Evolutionary conservation across 2,329 filamentous ascomycete genomes (phyloP), one percentile per base, ranked within the genome.

Genomic region (Neopestalotiopsis sp.): DNA sequence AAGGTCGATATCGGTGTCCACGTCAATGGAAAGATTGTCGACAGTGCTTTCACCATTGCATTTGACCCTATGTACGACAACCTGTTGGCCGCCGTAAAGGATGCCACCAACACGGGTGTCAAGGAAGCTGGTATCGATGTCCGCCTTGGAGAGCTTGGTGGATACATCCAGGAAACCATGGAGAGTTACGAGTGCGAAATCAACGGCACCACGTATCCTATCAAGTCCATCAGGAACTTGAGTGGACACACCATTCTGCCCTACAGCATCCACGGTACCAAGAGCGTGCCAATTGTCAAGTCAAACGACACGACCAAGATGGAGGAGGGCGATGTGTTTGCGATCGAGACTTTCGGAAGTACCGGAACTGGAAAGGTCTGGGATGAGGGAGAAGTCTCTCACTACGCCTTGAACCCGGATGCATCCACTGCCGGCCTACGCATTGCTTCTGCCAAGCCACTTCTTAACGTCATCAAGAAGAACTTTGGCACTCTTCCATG

Each of bases 271-370:
- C 95, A 98, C 82, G 94, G 95, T 69, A 92, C 90, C 75, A 98
- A 98, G 86, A 94, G 93, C 73, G 94, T 98, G 65, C 95, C 95
- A 0, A 97, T 98, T 76, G 94, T 98, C 72, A 97, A 97, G 85
- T 91, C 90, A 71, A 89, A 89, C 71, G 94, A 97, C 77, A 90
- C 91, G 79, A 97, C 94, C 66, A 97, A 97, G 87, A 98, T 98
- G 95, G 95, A 98, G 83, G 95, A 98, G 82, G 94, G 94, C 57
- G 95, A 98, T 78, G 91, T 94, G 20, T 98, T 97, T 80, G 95
- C 95, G 72, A 97, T 98, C 75, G 95, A 98, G 84, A 98, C 95
- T 0, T 98, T 98, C 80, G 95, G 95, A 70, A 96, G 92, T 79
- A 98, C 95, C 28, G 95, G 95, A 72, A 95, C 94, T 78, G 95